Base-by-base conservation (phyloP, 306 rosid genomes). In the Quercus agrifolia region DNA sequence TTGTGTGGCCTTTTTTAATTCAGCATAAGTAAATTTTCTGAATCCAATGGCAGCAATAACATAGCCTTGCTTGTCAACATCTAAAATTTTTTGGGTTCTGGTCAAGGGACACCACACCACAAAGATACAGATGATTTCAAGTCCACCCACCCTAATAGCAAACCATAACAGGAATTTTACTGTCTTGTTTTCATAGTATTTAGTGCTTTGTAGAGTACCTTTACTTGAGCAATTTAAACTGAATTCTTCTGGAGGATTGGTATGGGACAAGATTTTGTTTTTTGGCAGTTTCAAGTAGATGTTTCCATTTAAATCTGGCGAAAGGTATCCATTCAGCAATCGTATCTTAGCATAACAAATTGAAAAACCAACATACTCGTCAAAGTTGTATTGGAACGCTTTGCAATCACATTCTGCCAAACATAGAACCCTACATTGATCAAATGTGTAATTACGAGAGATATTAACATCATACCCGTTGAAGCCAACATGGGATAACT, bases 31-130 rank as follows among this genome's bases (percentile, higher is more conserved):
- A 46, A 83, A 90, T 54, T 85, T 86, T 41, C 73, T 84, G 73
- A 92, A 90, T 2, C 91, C 81, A 0, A 88, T 85, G 0, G 84
- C 87, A 0, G 92, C 83, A 25, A 86, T 81, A 38, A 78, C 74
- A 15, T 82, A 76, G 0, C 75, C 73, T 5, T 78, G 77, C 27
- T 82, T 79, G 62, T 62, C 77, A 15, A 6, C 6, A 1, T 74
- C 74, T 0, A 61, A 62, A 5, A n/a, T 27, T 28, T 21, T 21
- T 35, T 25, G 4, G 41, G 55, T 70, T 30, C 52, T 62, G 2
- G 7, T 14, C 41, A 85, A 57, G 6, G 78, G 54, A 5, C 55
- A 71, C 77, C 72, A 71, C 23, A 85, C 73, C 35, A 72, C 14
- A 2, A 85, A 4, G 15, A 76, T 5, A 21, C 83, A 85, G 20